phyloP scores from a whole-genome alignment of 2,329 filamentous ascomycete genomes.

The Curvularia sp. region DNA sequence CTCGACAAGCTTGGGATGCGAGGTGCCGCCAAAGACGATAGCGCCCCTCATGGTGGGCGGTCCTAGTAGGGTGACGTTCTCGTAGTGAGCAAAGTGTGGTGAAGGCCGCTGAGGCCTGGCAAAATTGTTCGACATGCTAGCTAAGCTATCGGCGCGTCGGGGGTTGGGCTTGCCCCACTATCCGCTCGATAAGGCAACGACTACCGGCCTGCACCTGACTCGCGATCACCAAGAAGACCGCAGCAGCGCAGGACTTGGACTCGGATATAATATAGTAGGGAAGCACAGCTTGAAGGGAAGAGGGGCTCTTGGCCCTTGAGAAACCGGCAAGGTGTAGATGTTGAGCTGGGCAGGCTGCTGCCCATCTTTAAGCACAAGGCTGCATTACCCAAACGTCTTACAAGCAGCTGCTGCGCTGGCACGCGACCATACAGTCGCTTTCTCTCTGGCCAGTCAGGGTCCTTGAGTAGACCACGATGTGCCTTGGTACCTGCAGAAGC shows the following conservation, averaged over 20 bases:
- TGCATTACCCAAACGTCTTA: slow-evolving; percentile 25
- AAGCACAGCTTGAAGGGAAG: neutral
- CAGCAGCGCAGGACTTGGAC: neutral
- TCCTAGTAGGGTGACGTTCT: slow-evolving; percentile 42
- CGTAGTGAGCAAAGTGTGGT: slow-evolving; percentile 35
- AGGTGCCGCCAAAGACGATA: slow-evolving; percentile 72
- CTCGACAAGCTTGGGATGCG: slow-evolving; percentile 69
- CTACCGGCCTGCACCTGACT: slow-evolving; percentile 15
- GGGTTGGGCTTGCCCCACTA: slow-evolving; percentile 15
- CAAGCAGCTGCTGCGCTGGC: slow-evolving; percentile 37
- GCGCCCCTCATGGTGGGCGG: slow-evolving; percentile 67
- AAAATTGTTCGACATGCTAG: slow-evolving; percentile 38
- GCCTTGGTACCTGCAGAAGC: slow-evolving; percentile 45
- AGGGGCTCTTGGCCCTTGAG: neutral
- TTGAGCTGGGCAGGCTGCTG: neutral
- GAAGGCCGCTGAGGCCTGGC: slow-evolving; percentile 26
- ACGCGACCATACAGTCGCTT: slow-evolving; percentile 38
- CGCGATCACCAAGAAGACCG: slow-evolving; percentile 12
- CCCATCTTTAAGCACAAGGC: slow-evolving; percentile 18
- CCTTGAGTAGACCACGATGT: slow-evolving; percentile 43
- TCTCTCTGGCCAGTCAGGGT: slow-evolving; percentile 38
- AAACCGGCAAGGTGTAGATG: neutral
- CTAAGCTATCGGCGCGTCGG: slow-evolving; percentile 16
- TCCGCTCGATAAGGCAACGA: slow-evolving; percentile 6
- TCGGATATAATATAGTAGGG: neutral